A percentile compares a stretch with the other conserved stretches of the same genome.
phyloP scores from a whole-genome alignment of 495 filamentous ascomycete species.

The Diplogelasinospora grovesii region DNA sequence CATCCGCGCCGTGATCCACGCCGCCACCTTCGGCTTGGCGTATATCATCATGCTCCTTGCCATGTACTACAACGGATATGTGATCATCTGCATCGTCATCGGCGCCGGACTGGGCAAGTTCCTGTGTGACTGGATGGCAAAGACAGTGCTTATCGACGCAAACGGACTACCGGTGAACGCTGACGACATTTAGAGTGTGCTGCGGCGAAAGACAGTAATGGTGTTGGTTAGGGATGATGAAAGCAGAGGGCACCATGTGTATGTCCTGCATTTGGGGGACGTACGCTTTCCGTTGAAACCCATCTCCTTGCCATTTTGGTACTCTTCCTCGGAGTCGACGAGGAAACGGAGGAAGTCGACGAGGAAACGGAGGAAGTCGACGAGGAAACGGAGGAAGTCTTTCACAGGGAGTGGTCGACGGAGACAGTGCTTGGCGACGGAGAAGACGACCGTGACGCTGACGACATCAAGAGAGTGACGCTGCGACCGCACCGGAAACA shows the following conservation, averaged over 20 bases:
- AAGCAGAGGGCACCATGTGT: neutral
- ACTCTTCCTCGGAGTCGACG: slow-evolving; percentile 73
- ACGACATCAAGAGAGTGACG: no score
- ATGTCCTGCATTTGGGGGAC: slow-evolving; percentile 1
- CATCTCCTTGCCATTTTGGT: slow-evolving; percentile 59
- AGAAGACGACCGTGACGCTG: no score
- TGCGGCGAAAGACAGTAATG: neutral
- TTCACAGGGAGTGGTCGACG: no score
- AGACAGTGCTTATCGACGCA: slow-evolving; percentile 13
- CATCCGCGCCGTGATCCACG: slow-evolving; percentile 42
- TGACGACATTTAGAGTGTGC: no score
- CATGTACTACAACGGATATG: slow-evolving; percentile 51
- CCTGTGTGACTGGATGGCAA: slow-evolving; percentile 36
- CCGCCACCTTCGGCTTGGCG: slow-evolving; percentile 44
- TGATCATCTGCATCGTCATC: slow-evolving; percentile 52
- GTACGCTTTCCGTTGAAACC: slow-evolving; percentile 86
- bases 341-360: no score
- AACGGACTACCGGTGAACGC: neutral
- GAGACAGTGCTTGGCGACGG: no score
- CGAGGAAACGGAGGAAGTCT: no score
- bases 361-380: no score
- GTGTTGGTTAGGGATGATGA: neutral
- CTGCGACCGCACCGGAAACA: no score
- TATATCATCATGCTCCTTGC: slow-evolving; percentile 54
- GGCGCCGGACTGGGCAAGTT: slow-evolving; percentile 44